Evolutionary conservation across 306 rosid species (phyloP).

Genomic region (Castanea crenata): DNA sequence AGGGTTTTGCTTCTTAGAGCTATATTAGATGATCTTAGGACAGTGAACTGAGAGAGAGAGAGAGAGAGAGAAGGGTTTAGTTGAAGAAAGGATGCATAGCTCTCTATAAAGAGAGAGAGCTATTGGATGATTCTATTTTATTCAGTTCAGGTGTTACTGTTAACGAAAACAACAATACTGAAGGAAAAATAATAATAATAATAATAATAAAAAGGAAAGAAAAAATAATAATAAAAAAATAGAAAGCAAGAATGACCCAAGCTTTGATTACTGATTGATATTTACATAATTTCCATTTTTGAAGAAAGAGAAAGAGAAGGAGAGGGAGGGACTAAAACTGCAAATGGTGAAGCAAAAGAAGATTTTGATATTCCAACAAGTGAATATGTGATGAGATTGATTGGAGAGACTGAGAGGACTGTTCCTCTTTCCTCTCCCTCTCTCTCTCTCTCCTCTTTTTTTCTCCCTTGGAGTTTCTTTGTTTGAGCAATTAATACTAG

Average conservation of each 20-base stretch:
- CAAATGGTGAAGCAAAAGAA: conserved; percentile 43
- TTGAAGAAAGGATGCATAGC: conserved; percentile 7
- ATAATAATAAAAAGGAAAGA: not conserved
- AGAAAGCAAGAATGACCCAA: conserved; percentile 21
- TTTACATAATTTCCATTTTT: conserved; percentile 26
- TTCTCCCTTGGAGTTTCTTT: conserved; percentile 9
- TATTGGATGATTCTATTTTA: conserved; percentile 12
- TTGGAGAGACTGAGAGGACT: conserved; percentile 60
- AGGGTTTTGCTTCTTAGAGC: conserved; percentile 30
- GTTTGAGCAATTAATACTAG: not conserved
- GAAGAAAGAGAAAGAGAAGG: conserved; percentile 18
- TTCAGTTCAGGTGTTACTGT: conserved; percentile 28
- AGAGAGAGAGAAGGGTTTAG: not conserved
- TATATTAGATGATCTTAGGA: conserved; percentile 1
- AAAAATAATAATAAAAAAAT: conserved; percentile 2
- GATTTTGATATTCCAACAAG: conserved; percentile 12
- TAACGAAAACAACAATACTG: conserved; percentile 39
- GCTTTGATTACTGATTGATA: conserved; percentile 39
- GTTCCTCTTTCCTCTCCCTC: conserved; percentile 36
- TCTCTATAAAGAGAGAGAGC: no score
- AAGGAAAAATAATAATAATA: not conserved
- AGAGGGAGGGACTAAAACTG: conserved; percentile 18
- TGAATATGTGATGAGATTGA: conserved; percentile 60
- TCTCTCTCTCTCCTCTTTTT: not conserved
- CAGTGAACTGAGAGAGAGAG: conserved; percentile 26